Base-by-base conservation (phyloP, 2,329 filamentous ascomycete species). In the Acephala macrosclerotiorum region DNA sequence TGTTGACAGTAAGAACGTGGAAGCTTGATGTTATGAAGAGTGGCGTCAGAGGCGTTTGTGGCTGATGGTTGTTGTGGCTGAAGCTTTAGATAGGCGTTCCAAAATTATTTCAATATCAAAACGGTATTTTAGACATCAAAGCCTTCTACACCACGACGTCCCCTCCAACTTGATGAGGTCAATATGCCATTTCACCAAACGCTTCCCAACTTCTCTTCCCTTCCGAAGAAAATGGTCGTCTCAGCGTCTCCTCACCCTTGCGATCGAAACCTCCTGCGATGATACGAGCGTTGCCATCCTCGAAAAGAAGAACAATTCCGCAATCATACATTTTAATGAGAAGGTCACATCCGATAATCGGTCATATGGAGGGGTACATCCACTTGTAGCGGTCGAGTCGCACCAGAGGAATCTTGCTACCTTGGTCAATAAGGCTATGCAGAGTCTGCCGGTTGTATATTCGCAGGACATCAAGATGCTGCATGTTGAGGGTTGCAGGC, bases 211-310 rank as follows among this genome's bases (percentile, higher is more conserved):
- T 14, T 33, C 51, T 12, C n/a, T 64, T 2, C 51, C 38, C 35
- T 25, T 22, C 25, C 20, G 36, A 29, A 63, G 36, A 9, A 67
- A 69, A n/a, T 70, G 66, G 20, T 79, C 79, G 29, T 68, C 66
- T 33, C 29, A 33, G 29, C 29, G 29, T 47, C 81, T 87, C 64
- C 75, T 85, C 20, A 88, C 86, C 5, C 85, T 95, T 58, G 91
- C 91, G 60, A 94, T 96, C 75, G 92, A 96, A 77, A 91, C 91
- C 11, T 94, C 91, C 2, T 96, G 95, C 83, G 95, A 98, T 80
- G 95, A 98, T 81, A 97, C 94, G 0, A 94, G 91, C 65, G 94
- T 97, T 22, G 91, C 95, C 35, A 80, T 98, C 57, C 83, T 97
- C 45, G 87, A 92, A 61, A 90, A 88, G 72, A 72, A 72, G 45